Conservation (phyloP, 169 alveolate species). For the Sarcocystis neurona region DNA sequence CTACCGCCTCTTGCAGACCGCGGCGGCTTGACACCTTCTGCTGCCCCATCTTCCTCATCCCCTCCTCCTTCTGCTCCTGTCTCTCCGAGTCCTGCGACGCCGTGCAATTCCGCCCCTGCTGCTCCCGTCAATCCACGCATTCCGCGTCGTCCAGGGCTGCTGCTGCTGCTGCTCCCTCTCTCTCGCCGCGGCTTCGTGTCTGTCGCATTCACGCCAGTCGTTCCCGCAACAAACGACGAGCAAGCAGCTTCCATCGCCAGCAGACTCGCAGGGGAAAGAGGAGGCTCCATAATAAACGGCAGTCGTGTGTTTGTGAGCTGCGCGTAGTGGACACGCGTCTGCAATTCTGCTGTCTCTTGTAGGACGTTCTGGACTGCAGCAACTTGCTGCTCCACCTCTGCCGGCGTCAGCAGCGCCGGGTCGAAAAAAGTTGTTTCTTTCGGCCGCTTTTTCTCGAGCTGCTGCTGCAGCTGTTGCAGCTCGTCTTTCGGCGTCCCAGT, state of each 20-base stretch:
- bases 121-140: background rate
- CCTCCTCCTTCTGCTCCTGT: no score
- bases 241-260: background rate
- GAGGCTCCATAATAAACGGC: constrained; percentile 7
- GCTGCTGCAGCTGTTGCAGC: background rate
- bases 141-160: background rate
- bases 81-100: background rate
- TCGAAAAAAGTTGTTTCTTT: background rate
- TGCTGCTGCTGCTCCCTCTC: background rate
- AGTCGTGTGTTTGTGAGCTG: constrained; percentile 6
- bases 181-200: background rate
- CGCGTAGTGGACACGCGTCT: constrained; percentile 14
- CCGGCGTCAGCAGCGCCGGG: background rate
- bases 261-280: constrained; percentile 8
- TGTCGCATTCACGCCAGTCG: background rate
- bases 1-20: no score
- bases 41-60: no score
- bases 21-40: no score
- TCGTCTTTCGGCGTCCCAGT: background rate
- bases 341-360: background rate
- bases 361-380: background rate
- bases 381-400: background rate
- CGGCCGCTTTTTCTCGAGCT: background rate
- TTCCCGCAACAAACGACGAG: background rate
- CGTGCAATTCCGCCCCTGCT: background rate